Base-by-base conservation (phyloP, 2,329 filamentous ascomycete species). In the Neospermospora avenae region DNA sequence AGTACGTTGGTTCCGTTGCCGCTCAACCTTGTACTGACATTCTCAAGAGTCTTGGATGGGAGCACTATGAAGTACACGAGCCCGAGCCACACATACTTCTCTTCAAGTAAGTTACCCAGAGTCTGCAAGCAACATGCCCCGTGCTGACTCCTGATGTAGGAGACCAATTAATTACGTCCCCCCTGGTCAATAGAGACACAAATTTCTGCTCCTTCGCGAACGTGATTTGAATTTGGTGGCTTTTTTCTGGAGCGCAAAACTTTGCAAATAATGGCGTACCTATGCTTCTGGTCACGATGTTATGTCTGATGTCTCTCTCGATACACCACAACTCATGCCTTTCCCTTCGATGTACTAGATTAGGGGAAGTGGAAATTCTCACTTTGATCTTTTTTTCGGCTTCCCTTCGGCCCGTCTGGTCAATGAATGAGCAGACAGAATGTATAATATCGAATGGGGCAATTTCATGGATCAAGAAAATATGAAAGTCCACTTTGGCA, bases 61-160 rank as follows among this genome's bases (percentile, higher is more conserved):
- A 98, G 75, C 95, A 99, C 76, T 99, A 99, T 74, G 95, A 99
- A 77, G 95, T 99, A 57, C 95, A 99, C 76, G 95, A 98, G 76
- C 95, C 95, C 45, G 95, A 99, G 78, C 95, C 95, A 66, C 95
- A 99, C 76, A 99, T 99, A 72, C 84, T 99, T 58, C 84, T 99
- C 34, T 99, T 99, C 84, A 99, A 99, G 93, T 97, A 79, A 76
- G 90, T 20, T 28, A 22, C 37, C 24, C 25, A 28, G 11, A 18
- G 22, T 28, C 11, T 7, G 13, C 7, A n/a, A 8, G 22, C 24
- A 39, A n/a, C 8, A 22, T 24, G 18, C 39, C 34, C 22, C 49
- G 34, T 54, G 46, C 64, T 69, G 41, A 69, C 55, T 35, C 14
- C n/a, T 11, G 44, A 37, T 42, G 39, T 53, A 73, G 71, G 70